Evolutionary conservation across 73 alveolate species (phyloP), one percentile per base, ranked within the genome.

Genomic region (Paramecium sexaurelia): DNA sequence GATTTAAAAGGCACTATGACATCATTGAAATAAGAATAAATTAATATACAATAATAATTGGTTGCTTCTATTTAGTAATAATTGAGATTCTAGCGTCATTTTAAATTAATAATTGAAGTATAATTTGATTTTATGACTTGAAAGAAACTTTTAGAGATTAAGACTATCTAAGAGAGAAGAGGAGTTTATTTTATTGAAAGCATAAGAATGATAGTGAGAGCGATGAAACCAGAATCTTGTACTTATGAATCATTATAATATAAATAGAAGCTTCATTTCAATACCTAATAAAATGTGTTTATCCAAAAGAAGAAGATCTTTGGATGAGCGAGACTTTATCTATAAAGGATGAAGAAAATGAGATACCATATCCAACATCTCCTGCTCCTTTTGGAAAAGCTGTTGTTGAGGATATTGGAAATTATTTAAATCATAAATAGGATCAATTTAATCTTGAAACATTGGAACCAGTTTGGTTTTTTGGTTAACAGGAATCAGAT

Each of bases 391-490:
- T 61, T 61, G 83, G 83, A 11, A 61, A 61, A 32, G 83, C 39
- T 15, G 83, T 61, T 29, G 83, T 61, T 26, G 47, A 61, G 7
- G 47, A 61, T 32, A 61, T 61, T 11, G 83, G 83, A 61, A 61
- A 61, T 61, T 61, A 61, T 15, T 24, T 61, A 13, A 61, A 24
- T 24, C 83, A 61, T 32, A 51, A 17, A 29, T 51, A 51, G 67
- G 22, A 61, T 29, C 29, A 61, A 11, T 26, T 61, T 24, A 61
- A 26, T 61, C 47, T 32, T 61, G 83, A 61, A 9, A 61, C 9
- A 26, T 11, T 26, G 83, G 83, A 61, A 24, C 83, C 83, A 2
- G 83, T 61, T 61, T 61, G 83, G 83, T 61, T 29, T 61, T 61
- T 26, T 32, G 83, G 83, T 10, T 24, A 24, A 26, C 26, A 61